Base-by-base conservation (phyloP, 2,329 filamentous ascomycete species). In the Pestalotiopsis sp. region DNA sequence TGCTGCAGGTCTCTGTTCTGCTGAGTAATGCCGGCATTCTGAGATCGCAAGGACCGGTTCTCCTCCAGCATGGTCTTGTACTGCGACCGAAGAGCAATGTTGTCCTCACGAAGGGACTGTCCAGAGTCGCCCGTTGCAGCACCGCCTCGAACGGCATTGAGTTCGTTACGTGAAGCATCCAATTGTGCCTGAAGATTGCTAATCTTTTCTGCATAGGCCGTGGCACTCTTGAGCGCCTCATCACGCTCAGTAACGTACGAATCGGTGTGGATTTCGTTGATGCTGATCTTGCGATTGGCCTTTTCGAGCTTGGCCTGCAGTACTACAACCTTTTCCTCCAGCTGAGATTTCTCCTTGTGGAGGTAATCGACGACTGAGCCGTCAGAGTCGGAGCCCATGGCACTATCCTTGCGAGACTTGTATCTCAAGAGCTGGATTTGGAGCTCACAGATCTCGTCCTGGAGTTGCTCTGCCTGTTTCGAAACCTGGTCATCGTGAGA, bases 211-310 rank as follows among this genome's bases (percentile, higher is more conserved):
- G 77, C 72, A 38, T 78, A 77, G 65, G 89, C 84, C 36, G 87
- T 87, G 5, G 91, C 83, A 73, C 91, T 90, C 65, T 85, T 85
- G 63, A 91, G 83, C 49, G 91, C 86, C 61, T 89, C 88, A 72
- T 93, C 90, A 38, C 90, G 86, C 78, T 93, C 91, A 38, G 87
- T 84, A 3, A 85, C 84, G 57, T 92, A 80, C 3, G 89, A 86
- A 70, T 91, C 87, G 69, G 87, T 89, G 70, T 90, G 86, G 66
- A 90, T 89, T 65, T 92, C 89, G 45, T 86, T 84, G n/a, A 89
- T 83, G 70, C 86, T 88, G 27, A 87, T 82, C 75, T 91, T 91
- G 59, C 87, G 87, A 67, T 90, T 89, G 49, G 87, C 84, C 71
- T 90, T 85, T 69, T 91, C 89, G 1, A 93, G 81, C 17, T 87